Evolutionary conservation across 2,329 filamentous ascomycete species (phyloP).

Genomic region (Phoma sp.): DNA sequence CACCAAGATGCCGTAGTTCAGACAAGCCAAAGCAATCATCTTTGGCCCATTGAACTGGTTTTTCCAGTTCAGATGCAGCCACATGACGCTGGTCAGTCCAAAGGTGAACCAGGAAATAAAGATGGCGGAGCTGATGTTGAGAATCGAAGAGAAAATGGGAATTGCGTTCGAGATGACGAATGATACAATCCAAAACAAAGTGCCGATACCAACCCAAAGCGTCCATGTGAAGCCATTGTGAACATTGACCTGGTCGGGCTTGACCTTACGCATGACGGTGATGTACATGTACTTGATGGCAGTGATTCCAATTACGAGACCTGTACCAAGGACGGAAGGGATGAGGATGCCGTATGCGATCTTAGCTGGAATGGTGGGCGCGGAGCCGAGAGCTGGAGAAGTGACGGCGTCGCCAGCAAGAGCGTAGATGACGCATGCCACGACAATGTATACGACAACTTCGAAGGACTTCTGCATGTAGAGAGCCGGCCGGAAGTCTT

Average conservation of each 20-base stretch:
- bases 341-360: conserved; percentile 71
- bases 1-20: conserved; percentile 53
- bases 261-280: conserved; percentile 60
- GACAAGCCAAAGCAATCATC: conserved; percentile 54
- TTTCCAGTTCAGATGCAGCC: conserved; percentile 56
- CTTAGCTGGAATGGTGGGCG: conserved; percentile 63
- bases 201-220: conserved; percentile 67
- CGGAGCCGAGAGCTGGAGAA: conserved; percentile 70
- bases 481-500: conserved; percentile 67
- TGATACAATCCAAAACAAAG: conserved; percentile 62
- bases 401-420: conserved; percentile 67
- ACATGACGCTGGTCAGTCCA: conserved; percentile 54
- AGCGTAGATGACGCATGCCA: conserved; percentile 72
- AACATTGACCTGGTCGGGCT: conserved; percentile 33
- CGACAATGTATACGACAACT: conserved; percentile 67
- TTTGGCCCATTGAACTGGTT: conserved; percentile 26
- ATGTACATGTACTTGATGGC: conserved; percentile 70
- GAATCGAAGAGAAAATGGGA: conserved; percentile 64
- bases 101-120: conserved; percentile 72
- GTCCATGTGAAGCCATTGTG: conserved; percentile 64
- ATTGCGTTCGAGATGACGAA: conserved; percentile 53
- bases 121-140: conserved; percentile 63
- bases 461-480: conserved; percentile 61
- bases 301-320: conserved; percentile 72
- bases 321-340: conserved; percentile 73